Evolutionary conservation across 345 rosid species (phyloP).

Genomic region (Odontarrhena argentea): DNA sequence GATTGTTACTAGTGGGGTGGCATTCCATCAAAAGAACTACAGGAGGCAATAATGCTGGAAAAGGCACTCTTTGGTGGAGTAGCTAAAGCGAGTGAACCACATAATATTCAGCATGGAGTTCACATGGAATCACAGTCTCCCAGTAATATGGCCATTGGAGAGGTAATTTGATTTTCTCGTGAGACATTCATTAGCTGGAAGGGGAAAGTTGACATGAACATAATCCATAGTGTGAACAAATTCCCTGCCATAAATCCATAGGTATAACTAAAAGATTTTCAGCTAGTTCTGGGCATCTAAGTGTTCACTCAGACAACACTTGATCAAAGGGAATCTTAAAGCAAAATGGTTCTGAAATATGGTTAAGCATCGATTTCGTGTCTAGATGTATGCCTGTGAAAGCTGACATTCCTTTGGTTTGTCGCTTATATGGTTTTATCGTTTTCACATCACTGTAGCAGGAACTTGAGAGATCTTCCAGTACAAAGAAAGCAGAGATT

Average conservation of each 20-base stretch:
- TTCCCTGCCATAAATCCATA: not conserved
- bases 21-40: constrained; percentile 65
- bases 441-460: constrained; percentile 34
- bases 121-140: constrained; percentile 21
- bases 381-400: constrained; percentile 6
- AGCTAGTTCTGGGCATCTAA: not conserved
- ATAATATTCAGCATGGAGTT: constrained; percentile 20
- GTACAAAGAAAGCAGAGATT: constrained; percentile 46
- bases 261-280: constrained; percentile 14
- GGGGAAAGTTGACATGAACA: constrained; percentile 1
- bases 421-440: not conserved
- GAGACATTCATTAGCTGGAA: constrained; percentile 6
- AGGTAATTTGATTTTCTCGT: constrained; percentile 30
- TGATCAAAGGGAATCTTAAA: constrained; percentile 13
- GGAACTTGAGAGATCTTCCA: constrained; percentile 49
- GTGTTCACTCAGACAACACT: not conserved
- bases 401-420: constrained; percentile 3
- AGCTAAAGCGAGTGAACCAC: constrained; percentile 40
- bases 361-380: not conserved
- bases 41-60: constrained; percentile 69
- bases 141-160: not conserved
- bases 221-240: not conserved
- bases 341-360: constrained; percentile 11
- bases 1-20: constrained; percentile 58
- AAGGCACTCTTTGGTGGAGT: constrained; percentile 55